These are phyloP conservation scores for Irpex lacteus DNA, from an alignment of 1,284 basidiomycete species.

Conservation along the genomic window DNA sequence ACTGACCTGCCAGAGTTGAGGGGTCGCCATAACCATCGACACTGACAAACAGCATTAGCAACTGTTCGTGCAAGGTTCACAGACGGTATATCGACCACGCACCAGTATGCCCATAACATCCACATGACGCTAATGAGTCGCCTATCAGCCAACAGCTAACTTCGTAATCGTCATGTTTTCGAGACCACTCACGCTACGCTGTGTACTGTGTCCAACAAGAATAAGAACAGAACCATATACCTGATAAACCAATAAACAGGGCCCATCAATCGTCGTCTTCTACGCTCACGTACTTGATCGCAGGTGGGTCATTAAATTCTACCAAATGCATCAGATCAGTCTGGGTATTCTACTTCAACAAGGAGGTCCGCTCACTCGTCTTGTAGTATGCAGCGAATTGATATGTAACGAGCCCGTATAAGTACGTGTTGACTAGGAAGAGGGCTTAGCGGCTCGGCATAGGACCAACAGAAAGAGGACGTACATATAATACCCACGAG, in stretches of 20 bases:
- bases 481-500: background rate
- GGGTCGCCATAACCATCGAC: slow-evolving; percentile 42
- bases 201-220: slow-evolving; percentile 43
- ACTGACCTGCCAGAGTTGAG: slow-evolving; percentile 29
- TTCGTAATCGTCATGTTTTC: background rate
- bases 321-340: background rate
- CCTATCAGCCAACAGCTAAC: background rate
- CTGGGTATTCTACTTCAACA: background rate
- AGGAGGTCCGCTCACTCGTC: slow-evolving; percentile 32
- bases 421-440: slow-evolving; percentile 44
- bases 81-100: slow-evolving; percentile 9
- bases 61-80: background rate
- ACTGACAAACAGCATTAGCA: slow-evolving; percentile 19
- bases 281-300: slow-evolving; percentile 34
- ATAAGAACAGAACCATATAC: slow-evolving; percentile 37
- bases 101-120: slow-evolving; percentile 40
- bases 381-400: slow-evolving; percentile 44
- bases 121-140: slow-evolving; percentile 34
- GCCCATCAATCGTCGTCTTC: background rate
- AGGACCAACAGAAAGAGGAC: background rate
- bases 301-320: slow-evolving; percentile 44
- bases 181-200: slow-evolving; percentile 32
- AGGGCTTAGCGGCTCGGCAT: background rate
- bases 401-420: slow-evolving; percentile 48
- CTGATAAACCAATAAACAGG: slow-evolving; percentile 19